phyloP scores from a whole-genome alignment of 1,284 basidiomycete species.

The Sutorius eximius region DNA sequence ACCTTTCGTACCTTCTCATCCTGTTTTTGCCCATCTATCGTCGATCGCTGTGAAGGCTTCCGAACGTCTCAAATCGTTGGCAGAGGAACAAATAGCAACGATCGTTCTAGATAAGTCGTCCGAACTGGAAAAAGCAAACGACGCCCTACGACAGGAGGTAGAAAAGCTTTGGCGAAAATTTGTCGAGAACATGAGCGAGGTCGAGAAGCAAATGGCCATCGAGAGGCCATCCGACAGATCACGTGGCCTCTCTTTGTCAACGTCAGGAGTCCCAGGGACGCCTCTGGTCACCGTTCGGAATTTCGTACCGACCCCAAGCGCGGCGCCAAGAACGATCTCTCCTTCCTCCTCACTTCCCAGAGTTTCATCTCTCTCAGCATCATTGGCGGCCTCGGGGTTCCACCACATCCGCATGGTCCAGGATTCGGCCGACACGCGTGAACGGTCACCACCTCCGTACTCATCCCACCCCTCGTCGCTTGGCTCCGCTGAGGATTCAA shows the following conservation, averaged over 20 bases:
- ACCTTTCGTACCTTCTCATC: conserved; percentile 74
- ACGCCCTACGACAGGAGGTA: conserved; percentile 55
- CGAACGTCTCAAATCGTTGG: conserved; percentile 50
- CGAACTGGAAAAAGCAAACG: conserved; percentile 58
- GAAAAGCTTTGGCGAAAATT: conserved; percentile 65
- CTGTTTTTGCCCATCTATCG: conserved; percentile 65
- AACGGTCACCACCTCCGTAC: conserved; percentile 33
- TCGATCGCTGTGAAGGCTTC: conserved; percentile 58
- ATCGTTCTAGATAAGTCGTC: conserved; percentile 56
- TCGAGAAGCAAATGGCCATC: conserved; percentile 41
- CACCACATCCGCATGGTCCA: conserved; percentile 44
- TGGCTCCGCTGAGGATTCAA: conserved; percentile 27
- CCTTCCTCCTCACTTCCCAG: conserved; percentile 37
- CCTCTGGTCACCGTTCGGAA: conserved; percentile 42
- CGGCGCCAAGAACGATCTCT: conserved; percentile 39
- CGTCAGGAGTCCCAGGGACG: conserved; percentile 19
- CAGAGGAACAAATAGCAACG: conserved; percentile 58
- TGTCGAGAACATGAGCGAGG: conserved; percentile 48
- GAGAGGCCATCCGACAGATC: conserved; percentile 7
- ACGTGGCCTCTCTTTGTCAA: conserved; percentile 21
- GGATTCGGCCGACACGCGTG: conserved; percentile 9
- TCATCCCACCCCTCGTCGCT: conserved; percentile 36
- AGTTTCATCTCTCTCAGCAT: conserved; percentile 67
- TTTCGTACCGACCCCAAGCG: conserved; percentile 53
- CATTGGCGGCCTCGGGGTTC: conserved; percentile 60